Evolutionary conservation across 2,329 filamentous ascomycete species (phyloP).

Genomic region (Juglanconis juglandina): DNA sequence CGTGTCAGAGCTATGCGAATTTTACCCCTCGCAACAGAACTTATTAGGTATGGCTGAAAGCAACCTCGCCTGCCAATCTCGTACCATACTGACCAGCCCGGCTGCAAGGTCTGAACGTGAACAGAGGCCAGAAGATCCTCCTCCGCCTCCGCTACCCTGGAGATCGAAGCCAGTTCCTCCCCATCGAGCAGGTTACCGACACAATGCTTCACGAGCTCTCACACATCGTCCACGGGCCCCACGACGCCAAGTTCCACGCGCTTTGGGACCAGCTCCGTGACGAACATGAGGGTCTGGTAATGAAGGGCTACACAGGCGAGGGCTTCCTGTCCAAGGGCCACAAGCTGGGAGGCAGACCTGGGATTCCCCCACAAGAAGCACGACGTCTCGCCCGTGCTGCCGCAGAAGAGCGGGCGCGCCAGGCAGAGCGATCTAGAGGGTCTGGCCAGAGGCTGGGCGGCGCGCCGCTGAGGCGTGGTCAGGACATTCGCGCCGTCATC

Average conservation of each 20-base stretch:
- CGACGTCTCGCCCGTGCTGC: constrained; percentile 69
- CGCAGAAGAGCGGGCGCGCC: constrained; percentile 64
- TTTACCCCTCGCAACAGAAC: constrained; percentile 72
- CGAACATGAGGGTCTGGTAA: constrained; percentile 71
- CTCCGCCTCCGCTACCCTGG: constrained; percentile 74
- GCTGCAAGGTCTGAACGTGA: constrained; percentile 66
- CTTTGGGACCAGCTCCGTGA: constrained; percentile 88
- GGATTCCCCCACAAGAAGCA: constrained; percentile 68
- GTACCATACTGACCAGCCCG: not conserved
- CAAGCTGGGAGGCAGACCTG: constrained; percentile 63
- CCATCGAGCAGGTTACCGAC: constrained; percentile 76
- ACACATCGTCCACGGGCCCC: constrained; percentile 82
- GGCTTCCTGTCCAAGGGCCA: constrained; percentile 77
- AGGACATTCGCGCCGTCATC: constrained; percentile 70
- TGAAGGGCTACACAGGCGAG: constrained; percentile 87
- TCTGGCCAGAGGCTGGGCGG: constrained; percentile 74
- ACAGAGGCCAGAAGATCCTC: constrained; percentile 73
- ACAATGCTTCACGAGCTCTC: constrained; percentile 92
- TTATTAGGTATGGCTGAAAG: constrained; percentile 57
- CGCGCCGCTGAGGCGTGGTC: constrained; percentile 45
- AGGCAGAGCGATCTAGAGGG: constrained; percentile 42
- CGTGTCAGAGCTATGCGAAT: constrained; percentile 77
- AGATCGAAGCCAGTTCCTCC: constrained; percentile 73
- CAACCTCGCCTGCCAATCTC: not conserved
- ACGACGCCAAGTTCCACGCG: constrained; percentile 77